These are phyloP conservation scores for Agapanthus africanus DNA, from an alignment of 106 monocot species.

Conservation along the genomic window DNA sequence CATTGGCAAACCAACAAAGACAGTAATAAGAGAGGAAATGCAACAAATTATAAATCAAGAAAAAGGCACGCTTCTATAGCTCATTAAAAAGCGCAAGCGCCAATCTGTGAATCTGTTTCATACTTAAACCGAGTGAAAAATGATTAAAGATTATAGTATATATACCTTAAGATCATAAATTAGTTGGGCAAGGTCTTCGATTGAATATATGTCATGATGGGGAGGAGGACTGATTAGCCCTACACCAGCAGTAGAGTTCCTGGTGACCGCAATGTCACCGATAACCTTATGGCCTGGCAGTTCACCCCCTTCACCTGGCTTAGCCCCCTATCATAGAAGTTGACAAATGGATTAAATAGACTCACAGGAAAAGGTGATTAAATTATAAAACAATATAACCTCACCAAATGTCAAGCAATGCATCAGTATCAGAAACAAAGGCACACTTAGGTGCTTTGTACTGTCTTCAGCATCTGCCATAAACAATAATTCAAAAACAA, in stretches of 20 bases:
- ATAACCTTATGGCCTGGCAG: slow-evolving; percentile 97
- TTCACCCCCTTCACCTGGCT: slow-evolving; percentile 99
- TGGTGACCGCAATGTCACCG: slow-evolving; percentile 95
- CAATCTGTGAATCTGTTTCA: no score
- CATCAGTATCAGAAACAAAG: slow-evolving; percentile 6
- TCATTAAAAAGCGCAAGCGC: no score
- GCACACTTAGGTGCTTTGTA: background rate
- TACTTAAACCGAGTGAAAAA: no score
- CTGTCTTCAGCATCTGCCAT: slow-evolving; percentile 49
- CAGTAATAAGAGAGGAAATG: no score
- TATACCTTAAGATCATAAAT: slow-evolving; percentile 99
- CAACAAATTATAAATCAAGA: no score
- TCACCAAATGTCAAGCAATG: slow-evolving; percentile 54
- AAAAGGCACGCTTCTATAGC: no score
- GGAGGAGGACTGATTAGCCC: slow-evolving; percentile 98
- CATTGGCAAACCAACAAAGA: no score
- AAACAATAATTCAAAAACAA: slow-evolving; percentile 85
- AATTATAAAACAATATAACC: slow-evolving; percentile 46
- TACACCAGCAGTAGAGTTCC: slow-evolving; percentile 97
- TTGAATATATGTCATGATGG: slow-evolving; percentile 98
- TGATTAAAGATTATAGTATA: no score
- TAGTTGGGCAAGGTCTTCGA: slow-evolving; percentile 95
- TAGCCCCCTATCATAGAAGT: slow-evolving; percentile 63
- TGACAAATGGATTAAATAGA: no score
- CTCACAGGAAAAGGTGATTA: no score